These are phyloP conservation scores for Linnemannia zychae DNA, from an alignment of 192 early-diverging fungal genomes.

Conservation along the genomic window DNA sequence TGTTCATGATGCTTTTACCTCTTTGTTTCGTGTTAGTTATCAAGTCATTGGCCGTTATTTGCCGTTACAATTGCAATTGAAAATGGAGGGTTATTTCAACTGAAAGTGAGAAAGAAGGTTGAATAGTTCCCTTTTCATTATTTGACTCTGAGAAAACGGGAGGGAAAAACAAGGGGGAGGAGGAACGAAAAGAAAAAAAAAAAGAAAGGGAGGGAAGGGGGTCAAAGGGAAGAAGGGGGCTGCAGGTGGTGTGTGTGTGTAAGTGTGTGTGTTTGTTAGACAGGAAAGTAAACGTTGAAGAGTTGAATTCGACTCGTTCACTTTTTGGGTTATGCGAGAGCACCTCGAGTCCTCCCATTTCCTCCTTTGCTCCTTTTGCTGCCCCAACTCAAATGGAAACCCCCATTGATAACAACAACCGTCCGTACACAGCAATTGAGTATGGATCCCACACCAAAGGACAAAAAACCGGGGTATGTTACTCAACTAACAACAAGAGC, in stretches of 20 bases:
- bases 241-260: too few relatives aligned
- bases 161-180: not conserved
- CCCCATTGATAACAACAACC: too few relatives aligned
- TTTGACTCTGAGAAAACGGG: not conserved
- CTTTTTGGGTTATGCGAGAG: not conserved
- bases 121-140: not conserved
- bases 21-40: not conserved
- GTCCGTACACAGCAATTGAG: too few relatives aligned
- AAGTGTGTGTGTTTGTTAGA: not conserved
- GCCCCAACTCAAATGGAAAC: not conserved
- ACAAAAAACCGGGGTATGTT: too few relatives aligned
- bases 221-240: not conserved
- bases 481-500: too few relatives aligned
- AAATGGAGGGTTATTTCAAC: too few relatives aligned
- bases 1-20: too few relatives aligned
- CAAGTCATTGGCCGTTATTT: too few relatives aligned
- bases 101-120: not conserved
- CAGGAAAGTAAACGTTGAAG: conserved; percentile 7
- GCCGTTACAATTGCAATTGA: too few relatives aligned
- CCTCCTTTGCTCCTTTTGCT: not conserved
- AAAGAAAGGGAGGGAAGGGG: not conserved
- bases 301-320: not conserved
- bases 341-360: too few relatives aligned
- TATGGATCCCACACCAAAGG: too few relatives aligned
- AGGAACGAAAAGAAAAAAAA: not conserved